Evolutionary conservation across 2,329 filamentous ascomycete genomes (phyloP).

Genomic region (Talaromyces sp.): DNA sequence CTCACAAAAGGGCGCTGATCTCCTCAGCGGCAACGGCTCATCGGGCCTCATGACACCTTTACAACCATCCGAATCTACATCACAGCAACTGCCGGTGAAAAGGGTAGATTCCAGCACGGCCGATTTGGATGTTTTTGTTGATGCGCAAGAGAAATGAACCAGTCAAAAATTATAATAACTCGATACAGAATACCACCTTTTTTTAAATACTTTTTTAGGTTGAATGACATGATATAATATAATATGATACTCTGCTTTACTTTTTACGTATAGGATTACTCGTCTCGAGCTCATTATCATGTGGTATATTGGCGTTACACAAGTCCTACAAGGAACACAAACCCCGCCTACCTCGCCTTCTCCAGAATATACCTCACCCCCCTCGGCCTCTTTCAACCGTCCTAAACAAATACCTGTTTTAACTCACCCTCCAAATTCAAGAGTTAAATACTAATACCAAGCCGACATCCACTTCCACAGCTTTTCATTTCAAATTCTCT

Average conservation of each 20-base stretch:
- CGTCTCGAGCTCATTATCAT: no score
- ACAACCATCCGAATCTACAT: conserved; percentile 8
- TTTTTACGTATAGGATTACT: neutral
- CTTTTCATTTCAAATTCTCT: no score
- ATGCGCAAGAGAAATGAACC: conserved; percentile 30
- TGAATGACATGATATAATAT: neutral
- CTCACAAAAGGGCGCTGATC: conserved; percentile 10
- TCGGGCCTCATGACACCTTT: conserved; percentile 17
- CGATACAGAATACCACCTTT: neutral
- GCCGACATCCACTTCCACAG: no score
- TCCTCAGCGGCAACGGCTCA: conserved; percentile 14
- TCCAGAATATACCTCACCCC: no score
- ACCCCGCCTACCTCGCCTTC: no score
- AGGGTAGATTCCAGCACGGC: conserved; percentile 36
- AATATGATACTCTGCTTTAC: neutral
- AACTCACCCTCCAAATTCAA: no score
- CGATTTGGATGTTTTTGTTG: conserved; percentile 40
- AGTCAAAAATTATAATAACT: no score
- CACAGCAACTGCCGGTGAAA: conserved; percentile 21
- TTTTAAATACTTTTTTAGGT: neutral
- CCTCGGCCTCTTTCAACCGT: no score
- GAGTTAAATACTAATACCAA: no score
- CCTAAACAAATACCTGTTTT: no score
- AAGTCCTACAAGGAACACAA: no score
- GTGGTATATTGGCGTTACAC: no score